Evolutionary conservation across 73 alveolate genomes (phyloP), one percentile per base, ranked within the genome.

Genomic region (Stentor roeselii): DNA sequence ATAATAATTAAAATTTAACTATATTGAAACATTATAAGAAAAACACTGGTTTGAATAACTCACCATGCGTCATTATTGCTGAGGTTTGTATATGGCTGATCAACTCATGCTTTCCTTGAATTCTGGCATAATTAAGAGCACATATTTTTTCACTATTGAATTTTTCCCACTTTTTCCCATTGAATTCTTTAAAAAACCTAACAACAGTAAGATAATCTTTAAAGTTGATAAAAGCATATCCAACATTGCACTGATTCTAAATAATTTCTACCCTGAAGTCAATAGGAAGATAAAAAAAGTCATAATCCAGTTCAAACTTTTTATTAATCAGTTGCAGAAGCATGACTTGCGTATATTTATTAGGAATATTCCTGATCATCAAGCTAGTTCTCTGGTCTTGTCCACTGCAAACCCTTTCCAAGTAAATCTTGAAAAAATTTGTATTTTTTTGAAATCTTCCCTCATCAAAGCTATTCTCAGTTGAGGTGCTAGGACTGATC

Each of bases 281-380:
- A 83, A 93, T 89, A 11, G 99, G 99, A n/a, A 96, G 91, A 84
- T 93, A 93, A 78, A 96, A 93, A 87, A 93, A 89, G 86, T 96
- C 98, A 86, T 93, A 96, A 42, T 60, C 82, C 84, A 94, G 21
- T 0, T 36, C n/a, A 67, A 67, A 67, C 1, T 67, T 21, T 32
- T 67, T 67, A 67, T 67, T 32, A 67, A 67, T 67, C 27, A n/a
- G 21, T 11, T 67, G 42, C 37, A 67, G 41, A 21, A 76, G 84
- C 84, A 39, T 39, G 31, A 21, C 36, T 35, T 76, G 84, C 21
- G 60, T 76, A 35, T 76, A 76, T 39, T 76, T 76, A 35, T 76
- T 76, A 34, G 84, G 84, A 35, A 76, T 76, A 35, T 76, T 76
- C n/a, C 39, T 34, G 60, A 76, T 76, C 84, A 76, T 76, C 3